Percentiles rank a stretch among this genome's conserved stretches.
Conservation (phyloP, 805 yeast species). For the Metschnikowia gelsemii region DNA sequence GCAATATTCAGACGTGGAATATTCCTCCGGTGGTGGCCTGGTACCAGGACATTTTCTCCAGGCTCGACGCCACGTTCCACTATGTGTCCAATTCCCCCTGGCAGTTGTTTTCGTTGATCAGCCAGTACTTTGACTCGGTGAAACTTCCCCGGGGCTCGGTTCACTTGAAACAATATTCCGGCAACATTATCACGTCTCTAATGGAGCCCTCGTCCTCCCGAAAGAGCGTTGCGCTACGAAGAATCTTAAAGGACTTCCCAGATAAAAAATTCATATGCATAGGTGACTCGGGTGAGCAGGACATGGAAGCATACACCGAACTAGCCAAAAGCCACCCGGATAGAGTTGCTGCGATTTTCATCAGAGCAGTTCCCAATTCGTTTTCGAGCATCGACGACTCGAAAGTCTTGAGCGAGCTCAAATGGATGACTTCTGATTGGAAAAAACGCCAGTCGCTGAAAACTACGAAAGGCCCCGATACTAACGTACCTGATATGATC, state of each 20-base stretch:
- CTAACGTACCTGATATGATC: conserved; percentile 29
- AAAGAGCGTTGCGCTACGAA: conserved; percentile 63
- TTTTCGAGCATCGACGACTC: conserved; percentile 54
- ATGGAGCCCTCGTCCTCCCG: conserved; percentile 86
- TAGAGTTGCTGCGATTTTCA: conserved; percentile 70
- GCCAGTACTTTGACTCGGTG: conserved; percentile 52
- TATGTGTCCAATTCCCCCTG: conserved; percentile 96
- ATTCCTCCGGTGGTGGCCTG: conserved; percentile 75
- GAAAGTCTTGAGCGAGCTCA: conserved; percentile 32
- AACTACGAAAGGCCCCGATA: conserved; percentile 1
- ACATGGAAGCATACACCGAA: conserved; percentile 84
- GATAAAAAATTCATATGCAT: conserved; percentile 73
- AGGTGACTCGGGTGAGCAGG: conserved; percentile 97
- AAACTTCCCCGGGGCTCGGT: conserved; percentile 78
- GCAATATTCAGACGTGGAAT: conserved; percentile 62
- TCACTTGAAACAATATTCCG: conserved; percentile 84
- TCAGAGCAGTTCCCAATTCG: conserved; percentile 72
- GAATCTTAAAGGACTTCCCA: conserved; percentile 72
- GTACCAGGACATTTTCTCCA: conserved; percentile 51
- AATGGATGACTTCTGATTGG: conserved; percentile 22
- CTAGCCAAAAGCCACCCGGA: conserved; percentile 61
- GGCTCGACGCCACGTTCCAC: conserved; percentile 63
- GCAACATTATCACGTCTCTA: conserved; percentile 75
- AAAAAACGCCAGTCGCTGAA: conserved; percentile 12
- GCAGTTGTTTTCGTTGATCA: conserved; percentile 69